Evolutionary conservation across 23 red algal genomes (phyloP).

Genomic region (Cyanidiococcus yangmingshanensis): DNA sequence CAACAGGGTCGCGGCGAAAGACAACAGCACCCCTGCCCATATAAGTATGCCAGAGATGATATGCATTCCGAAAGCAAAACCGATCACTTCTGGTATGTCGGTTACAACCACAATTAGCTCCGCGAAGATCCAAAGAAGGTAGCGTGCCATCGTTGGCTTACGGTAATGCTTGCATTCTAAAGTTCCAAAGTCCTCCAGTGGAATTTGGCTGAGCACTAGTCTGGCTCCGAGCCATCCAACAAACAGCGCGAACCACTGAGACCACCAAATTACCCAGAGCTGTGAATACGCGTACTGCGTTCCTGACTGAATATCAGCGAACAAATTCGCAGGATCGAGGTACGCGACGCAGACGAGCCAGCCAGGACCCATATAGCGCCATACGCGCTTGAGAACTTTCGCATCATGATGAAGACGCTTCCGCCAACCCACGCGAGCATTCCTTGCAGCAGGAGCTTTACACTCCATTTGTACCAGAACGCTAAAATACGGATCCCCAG

Average conservation of each 20-base stretch:
- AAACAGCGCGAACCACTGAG: not conserved
- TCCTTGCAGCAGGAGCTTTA: too few relatives aligned
- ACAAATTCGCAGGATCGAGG: slow-evolving; percentile 22
- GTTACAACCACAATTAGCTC: slow-evolving; percentile 21
- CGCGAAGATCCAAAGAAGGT: slow-evolving; percentile 3
- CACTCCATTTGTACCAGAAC: too few relatives aligned
- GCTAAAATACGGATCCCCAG: too few relatives aligned
- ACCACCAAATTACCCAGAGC: slow-evolving; percentile 28
- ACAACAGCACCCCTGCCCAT: slow-evolving; percentile 23
- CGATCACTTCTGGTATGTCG: slow-evolving; percentile 20
- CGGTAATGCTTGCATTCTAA: not conserved
- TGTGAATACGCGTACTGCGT: slow-evolving; percentile 12
- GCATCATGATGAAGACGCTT: too few relatives aligned
- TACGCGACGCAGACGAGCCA: slow-evolving; percentile 18
- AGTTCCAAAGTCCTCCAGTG: not conserved
- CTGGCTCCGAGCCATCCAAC: slow-evolving; percentile 4
- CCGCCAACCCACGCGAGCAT: too few relatives aligned
- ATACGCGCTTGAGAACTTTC: too few relatives aligned
- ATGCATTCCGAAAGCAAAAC: slow-evolving; percentile 19
- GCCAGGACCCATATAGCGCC: slow-evolving; percentile 17
- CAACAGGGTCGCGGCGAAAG: not conserved
- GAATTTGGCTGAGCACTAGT: not conserved
- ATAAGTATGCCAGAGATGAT: slow-evolving; percentile 15
- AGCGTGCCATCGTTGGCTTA: not conserved
- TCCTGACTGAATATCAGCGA: slow-evolving; percentile 24